phyloP scores from a whole-genome alignment of 2,329 filamentous ascomycete genomes.

The Neonectria punicea region DNA sequence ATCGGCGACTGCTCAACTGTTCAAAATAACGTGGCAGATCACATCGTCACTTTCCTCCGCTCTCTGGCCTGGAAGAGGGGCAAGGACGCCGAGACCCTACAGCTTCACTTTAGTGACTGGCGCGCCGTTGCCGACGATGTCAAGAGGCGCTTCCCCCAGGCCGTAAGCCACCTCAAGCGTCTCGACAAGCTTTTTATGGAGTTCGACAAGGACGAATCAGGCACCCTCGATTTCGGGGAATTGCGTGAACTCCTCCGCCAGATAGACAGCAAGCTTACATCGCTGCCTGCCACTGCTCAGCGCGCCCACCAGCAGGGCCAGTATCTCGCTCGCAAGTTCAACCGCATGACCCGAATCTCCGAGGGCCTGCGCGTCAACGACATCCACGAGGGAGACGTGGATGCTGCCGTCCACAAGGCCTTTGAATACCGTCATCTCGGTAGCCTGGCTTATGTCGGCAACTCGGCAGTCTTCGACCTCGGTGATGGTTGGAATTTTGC shows the following conservation, averaged over 20 bases:
- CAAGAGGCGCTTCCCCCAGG: slow-evolving; percentile 90
- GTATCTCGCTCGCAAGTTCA: slow-evolving; percentile 94
- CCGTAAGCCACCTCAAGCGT: slow-evolving; percentile 84
- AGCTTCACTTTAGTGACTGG: slow-evolving; percentile 91
- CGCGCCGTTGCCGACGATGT: slow-evolving; percentile 84
- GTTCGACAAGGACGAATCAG: slow-evolving; percentile 93
- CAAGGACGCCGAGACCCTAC: slow-evolving; percentile 87
- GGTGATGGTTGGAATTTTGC: slow-evolving; percentile 79
- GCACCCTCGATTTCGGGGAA: slow-evolving; percentile 94
- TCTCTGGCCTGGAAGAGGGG: slow-evolving; percentile 92
- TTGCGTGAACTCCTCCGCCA: slow-evolving; percentile 87
- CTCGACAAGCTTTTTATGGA: slow-evolving; percentile 90
- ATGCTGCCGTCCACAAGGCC: slow-evolving; percentile 91
- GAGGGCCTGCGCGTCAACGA: slow-evolving; percentile 83
- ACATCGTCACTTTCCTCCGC: slow-evolving; percentile 90
- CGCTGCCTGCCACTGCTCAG: slow-evolving; percentile 93
- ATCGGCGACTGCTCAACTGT: slow-evolving; percentile 97
- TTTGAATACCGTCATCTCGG: slow-evolving; percentile 96
- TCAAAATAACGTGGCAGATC: slow-evolving; percentile 94
- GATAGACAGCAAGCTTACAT: slow-evolving; percentile 95
- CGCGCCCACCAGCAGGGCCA: slow-evolving; percentile 95
- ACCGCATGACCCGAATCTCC: slow-evolving; percentile 83
- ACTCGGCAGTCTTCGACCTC: slow-evolving; percentile 94
- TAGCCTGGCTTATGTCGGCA: slow-evolving; percentile 93
- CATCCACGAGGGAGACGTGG: slow-evolving; percentile 87